A percentile compares a stretch with the other conserved stretches of the same genome.
These are phyloP conservation scores for Melampsora larici-populina DNA, from an alignment of 1,284 basidiomycete species.

Conservation along the genomic window DNA sequence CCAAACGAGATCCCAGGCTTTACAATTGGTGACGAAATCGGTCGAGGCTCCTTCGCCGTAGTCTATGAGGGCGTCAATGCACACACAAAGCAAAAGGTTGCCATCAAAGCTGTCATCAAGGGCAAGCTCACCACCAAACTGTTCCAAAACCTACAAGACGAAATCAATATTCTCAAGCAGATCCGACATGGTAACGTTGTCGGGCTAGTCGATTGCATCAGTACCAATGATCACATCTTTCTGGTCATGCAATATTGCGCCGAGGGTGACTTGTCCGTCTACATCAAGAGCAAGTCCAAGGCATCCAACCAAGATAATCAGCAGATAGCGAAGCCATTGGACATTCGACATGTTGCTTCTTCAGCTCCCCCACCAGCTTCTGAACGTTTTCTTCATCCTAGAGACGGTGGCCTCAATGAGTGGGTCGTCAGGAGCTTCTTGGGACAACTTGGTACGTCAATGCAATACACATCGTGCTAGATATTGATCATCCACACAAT, in stretches of 20 bases:
- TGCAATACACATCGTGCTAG: neutral
- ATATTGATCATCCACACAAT: neutral
- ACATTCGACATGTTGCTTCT: neutral
- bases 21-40: conserved; percentile 60
- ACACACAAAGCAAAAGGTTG: conserved; percentile 61
- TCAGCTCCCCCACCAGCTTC: conserved; percentile 22
- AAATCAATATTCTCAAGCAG: conserved; percentile 94
- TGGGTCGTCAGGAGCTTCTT: conserved; percentile 87
- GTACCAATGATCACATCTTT: conserved; percentile 88
- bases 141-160: conserved; percentile 92
- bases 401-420: conserved; percentile 83
- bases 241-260: conserved; percentile 97
- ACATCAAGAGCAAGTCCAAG: conserved; percentile 91
- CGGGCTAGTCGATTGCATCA: conserved; percentile 82
- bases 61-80: conserved; percentile 85
- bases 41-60: conserved; percentile 84
- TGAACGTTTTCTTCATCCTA: conserved; percentile 79
- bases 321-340: conserved; percentile 8
- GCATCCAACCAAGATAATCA: conserved; percentile 61
- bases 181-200: conserved; percentile 92
- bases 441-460: conserved; percentile 75
- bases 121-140: conserved; percentile 86
- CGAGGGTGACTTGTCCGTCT: conserved; percentile 89
- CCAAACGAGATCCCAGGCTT: conserved; percentile 54
- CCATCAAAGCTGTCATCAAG: conserved; percentile 91